Conservation (phyloP, 495 filamentous ascomycete species). For the Podospora australis region DNA sequence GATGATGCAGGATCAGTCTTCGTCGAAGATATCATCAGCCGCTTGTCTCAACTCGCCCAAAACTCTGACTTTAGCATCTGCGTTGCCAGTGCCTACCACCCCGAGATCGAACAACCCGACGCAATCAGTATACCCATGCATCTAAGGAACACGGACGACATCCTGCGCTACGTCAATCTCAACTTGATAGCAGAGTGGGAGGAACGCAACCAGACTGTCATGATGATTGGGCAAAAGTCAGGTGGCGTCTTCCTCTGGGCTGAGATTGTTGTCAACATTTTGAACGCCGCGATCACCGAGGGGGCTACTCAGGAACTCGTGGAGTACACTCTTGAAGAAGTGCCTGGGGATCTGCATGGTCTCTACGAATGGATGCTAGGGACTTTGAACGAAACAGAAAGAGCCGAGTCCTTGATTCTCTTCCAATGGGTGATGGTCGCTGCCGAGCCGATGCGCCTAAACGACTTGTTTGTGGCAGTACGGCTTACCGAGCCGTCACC, state of each 20-base stretch:
- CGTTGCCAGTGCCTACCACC: constrained; percentile 25
- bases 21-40: constrained; percentile 26
- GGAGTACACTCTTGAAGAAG: constrained; percentile 28
- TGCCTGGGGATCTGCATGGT: constrained; percentile 28
- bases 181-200: constrained; percentile 32
- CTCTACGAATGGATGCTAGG: constrained; percentile 35
- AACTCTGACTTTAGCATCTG: constrained; percentile 36
- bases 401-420: constrained; percentile 26
- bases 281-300: constrained; percentile 32
- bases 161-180: constrained; percentile 29
- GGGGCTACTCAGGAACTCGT: constrained; percentile 30
- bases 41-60: constrained; percentile 25
- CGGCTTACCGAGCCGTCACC: constrained; percentile 21
- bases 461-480: constrained; percentile 30
- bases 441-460: constrained; percentile 30
- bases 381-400: constrained; percentile 27
- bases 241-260: constrained; percentile 33
- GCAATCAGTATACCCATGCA: constrained; percentile 27
- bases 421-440: constrained; percentile 36
- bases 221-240: constrained; percentile 25
- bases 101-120: constrained; percentile 18
- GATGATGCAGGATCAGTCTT: constrained; percentile 23
- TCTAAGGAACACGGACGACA: constrained; percentile 29
- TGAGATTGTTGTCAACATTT: constrained; percentile 32
- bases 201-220: constrained; percentile 21